These are phyloP conservation scores for Scutellaria minor DNA, from an alignment of 257 asterid species.

Conservation along the genomic window DNA sequence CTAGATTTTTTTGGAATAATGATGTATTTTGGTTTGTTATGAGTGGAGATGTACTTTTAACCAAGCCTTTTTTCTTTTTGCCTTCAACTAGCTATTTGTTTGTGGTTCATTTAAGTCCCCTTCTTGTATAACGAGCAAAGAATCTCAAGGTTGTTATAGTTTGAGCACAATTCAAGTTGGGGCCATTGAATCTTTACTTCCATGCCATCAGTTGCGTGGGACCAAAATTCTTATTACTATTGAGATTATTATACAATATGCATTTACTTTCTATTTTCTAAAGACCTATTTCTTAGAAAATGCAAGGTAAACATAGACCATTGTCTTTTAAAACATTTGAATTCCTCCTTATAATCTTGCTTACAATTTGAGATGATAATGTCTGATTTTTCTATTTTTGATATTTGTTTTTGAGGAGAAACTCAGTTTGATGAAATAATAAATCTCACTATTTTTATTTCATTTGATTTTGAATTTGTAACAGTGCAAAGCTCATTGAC, in stretches of 20 bases:
- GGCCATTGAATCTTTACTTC: conserved; percentile 4
- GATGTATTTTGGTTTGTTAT: background rate
- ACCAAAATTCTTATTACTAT: background rate
- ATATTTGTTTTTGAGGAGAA: conserved; percentile 28
- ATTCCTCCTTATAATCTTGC: background rate
- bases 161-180: background rate
- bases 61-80: background rate
- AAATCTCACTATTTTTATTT: conserved; percentile 39
- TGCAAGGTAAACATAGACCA: background rate
- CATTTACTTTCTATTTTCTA: conserved; percentile 4
- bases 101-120: background rate
- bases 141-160: background rate
- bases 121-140: background rate
- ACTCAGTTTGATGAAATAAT: conserved; percentile 18
- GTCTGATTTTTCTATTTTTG: conserved; percentile 8
- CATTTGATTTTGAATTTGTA: conserved; percentile 35
- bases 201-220: background rate
- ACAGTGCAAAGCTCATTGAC: conserved; percentile 94
- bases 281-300: conserved; percentile 13
- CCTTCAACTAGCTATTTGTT: background rate
- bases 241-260: background rate
- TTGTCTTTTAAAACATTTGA: background rate
- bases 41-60: background rate
- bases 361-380: conserved; percentile 20
- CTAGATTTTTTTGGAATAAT: conserved; percentile 2